These are phyloP conservation scores for Tylopilus balloui DNA, from an alignment of 768 basidiomycete species.

Conservation along the genomic window DNA sequence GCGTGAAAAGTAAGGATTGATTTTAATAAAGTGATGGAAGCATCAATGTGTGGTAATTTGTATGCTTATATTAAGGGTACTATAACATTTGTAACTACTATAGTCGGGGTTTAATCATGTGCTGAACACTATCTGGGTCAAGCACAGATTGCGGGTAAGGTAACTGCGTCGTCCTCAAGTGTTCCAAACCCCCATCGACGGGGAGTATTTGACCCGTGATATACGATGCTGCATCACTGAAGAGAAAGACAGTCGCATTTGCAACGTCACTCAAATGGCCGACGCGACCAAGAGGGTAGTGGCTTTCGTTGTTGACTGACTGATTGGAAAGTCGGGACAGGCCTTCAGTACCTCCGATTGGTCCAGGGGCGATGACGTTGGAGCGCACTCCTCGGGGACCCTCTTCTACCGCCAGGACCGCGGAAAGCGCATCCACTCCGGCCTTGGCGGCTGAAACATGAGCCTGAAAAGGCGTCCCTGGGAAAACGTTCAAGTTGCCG, in stretches of 20 bases:
- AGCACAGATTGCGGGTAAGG: conserved; percentile 65
- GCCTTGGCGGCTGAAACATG: conserved; percentile 97
- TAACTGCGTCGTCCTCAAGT: conserved; percentile 43
- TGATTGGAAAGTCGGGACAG: conserved; percentile 48
- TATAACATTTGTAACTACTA: conserved; percentile 4
- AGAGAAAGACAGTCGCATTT: conserved; percentile 72
- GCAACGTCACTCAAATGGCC: conserved; percentile 63
- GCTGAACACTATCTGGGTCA: conserved; percentile 48
- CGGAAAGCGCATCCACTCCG: conserved; percentile 83
- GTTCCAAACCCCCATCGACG: conserved; percentile 64
- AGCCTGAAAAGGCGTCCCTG: conserved; percentile 80
- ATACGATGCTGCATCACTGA: conserved; percentile 74
- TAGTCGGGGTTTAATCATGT: conserved; percentile 47
- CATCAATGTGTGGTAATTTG: too few relatives aligned
- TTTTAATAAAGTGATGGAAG: too few relatives aligned
- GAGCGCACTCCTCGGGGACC: conserved; percentile 92
- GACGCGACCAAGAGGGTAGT: conserved; percentile 44
- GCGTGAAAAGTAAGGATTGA: too few relatives aligned
- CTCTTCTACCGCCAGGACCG: conserved; percentile 87
- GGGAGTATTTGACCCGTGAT: conserved; percentile 73
- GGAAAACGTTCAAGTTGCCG: not conserved
- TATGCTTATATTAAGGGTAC: too few relatives aligned
- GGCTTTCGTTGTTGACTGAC: not conserved
- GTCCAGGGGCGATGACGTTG: conserved; percentile 81
- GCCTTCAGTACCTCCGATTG: conserved; percentile 78